Evolutionary conservation across 345 rosid species (phyloP).

Genomic region (Xanthoceras sorbifolium): DNA sequence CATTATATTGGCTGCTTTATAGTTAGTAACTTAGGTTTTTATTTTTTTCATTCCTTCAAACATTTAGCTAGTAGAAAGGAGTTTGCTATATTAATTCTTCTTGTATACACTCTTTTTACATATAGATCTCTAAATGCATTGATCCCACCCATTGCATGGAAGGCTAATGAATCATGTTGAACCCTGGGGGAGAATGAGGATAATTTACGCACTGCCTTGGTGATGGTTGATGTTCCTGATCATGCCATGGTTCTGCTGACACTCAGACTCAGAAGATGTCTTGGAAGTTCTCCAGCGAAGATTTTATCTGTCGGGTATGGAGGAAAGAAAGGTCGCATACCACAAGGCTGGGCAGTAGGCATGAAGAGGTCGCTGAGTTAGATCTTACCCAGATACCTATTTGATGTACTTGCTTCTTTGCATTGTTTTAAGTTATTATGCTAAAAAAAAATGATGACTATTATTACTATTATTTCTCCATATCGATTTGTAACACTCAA

Average conservation of each 20-base stretch:
- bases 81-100: too few species aligned
- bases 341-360: neutral
- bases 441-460: too few species aligned
- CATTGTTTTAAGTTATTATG: too few species aligned
- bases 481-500: too few species aligned
- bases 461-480: too few species aligned
- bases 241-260: slow-evolving; percentile 78
- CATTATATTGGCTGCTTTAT: neutral
- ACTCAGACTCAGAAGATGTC: slow-evolving; percentile 55
- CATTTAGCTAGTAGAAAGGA: neutral
- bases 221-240: slow-evolving; percentile 78
- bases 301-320: slow-evolving; percentile 69
- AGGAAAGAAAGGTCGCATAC: slow-evolving; percentile 60
- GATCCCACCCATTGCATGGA: slow-evolving; percentile 41
- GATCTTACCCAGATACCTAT: neutral
- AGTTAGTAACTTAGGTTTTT: neutral
- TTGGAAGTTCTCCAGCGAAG: slow-evolving; percentile 55
- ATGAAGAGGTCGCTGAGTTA: neutral
- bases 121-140: neutral
- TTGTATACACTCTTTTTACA: too few species aligned
- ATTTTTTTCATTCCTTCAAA: neutral
- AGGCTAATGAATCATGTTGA: slow-evolving; percentile 72
- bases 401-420: too few species aligned
- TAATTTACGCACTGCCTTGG: slow-evolving; percentile 52
- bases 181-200: slow-evolving; percentile 77